Conservation (phyloP, 352 stramenopile genomes). For the Thalassiosira oceanica region DNA sequence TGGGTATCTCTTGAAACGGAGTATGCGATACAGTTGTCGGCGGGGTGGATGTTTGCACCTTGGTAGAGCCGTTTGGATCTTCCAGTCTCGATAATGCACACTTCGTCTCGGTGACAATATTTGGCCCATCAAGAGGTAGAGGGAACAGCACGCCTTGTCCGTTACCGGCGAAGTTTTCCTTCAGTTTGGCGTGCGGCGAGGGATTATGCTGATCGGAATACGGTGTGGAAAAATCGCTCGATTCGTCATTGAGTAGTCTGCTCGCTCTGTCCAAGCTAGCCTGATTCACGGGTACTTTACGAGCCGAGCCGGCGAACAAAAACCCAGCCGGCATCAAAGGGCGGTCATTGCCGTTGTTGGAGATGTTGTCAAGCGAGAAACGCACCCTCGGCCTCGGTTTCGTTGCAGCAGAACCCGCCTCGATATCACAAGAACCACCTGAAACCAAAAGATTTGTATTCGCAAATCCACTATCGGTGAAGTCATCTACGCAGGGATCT, state of each 20-base stretch:
- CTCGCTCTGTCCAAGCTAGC: neutral
- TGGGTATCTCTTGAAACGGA: constrained; percentile 28
- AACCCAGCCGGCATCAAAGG: neutral
- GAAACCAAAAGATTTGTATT: no score
- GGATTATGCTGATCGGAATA: no score
- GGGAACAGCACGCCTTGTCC: no score
- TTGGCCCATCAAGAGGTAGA: neutral
- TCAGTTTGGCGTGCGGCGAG: no score
- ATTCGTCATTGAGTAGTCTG: constrained; percentile 1
- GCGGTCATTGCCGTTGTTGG: neutral
- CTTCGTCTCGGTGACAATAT: constrained; percentile 25
- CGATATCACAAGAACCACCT: no score
- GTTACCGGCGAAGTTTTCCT: no score
- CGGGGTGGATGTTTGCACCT: constrained; percentile 22
- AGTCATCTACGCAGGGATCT: no score
- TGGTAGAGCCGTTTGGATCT: no score
- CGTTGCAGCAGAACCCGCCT: no score
- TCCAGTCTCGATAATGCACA: no score
- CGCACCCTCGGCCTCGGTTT: constrained; percentile 13
- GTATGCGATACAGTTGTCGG: constrained; percentile 16
- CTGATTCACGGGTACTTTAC: neutral
- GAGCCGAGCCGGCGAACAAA: neutral
- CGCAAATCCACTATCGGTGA: no score
- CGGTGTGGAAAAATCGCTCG: no score
- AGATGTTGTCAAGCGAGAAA: constrained; percentile 12